Base-by-base conservation (phyloP, 2,329 filamentous ascomycete genomes). In the Aspergillus sp. region DNA sequence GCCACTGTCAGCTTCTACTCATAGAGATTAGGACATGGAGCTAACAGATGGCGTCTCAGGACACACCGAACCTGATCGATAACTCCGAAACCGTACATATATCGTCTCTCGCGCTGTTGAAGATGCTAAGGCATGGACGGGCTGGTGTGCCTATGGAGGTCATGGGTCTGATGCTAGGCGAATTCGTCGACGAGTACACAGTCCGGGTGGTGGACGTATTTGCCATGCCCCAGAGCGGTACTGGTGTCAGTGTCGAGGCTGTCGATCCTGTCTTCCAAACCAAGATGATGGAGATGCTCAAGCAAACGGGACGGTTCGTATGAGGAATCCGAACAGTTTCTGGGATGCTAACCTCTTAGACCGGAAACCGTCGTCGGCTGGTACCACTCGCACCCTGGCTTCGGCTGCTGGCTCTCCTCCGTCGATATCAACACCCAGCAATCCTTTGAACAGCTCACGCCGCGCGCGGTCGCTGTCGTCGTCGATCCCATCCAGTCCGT, bases 261-360 rank as follows among this genome's bases (percentile, higher is more conserved):
- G 91, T 98, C 43, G 91, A 98, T 59, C 86, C 88, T 7, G 91
- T 98, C 20, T 98, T 98, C 64, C 91, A 98, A 69, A 95, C 86
- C 54, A 98, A 95, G 74, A 98, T 98, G 91, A 98, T 98, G 91
- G 91, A 98, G 60, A 96, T 98, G 91, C 71, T 98, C 59, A 75
- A 84, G 55, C 91, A 98, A 71, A 98, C 91, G 37, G 91, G 91
- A 66, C 76, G 91, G 86, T 93, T 69, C 51, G 75, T 43, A 31
- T 28, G 7, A 19, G 32, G 13, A 28, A 16, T 13, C 3, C 10
- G n/a, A 11, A 10, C 2, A 24, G 16, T 8, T 27, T 30, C 20
- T 19, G 22, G n/a, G 16, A 24, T 28, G 33, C 43, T 49, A 27
- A 44, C 31, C 24, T 25, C 19, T 24, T 48, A 94, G 88, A 60